Base-by-base conservation (phyloP, 768 basidiomycete species). In the Russula dissimulans region DNA sequence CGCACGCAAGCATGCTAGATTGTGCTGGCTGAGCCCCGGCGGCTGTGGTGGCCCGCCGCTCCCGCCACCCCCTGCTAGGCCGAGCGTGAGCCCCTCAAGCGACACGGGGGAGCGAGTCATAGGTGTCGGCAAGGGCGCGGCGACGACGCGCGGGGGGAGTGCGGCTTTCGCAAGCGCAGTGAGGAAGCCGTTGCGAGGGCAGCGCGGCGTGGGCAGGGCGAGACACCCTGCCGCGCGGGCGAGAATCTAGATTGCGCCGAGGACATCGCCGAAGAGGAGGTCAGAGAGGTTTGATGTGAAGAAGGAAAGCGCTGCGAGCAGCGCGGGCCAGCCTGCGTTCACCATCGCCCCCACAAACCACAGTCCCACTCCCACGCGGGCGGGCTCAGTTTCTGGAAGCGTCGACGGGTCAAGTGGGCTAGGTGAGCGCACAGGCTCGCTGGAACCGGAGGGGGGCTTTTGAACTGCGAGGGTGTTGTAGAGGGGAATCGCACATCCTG, bases 211-310 rank as follows among this genome's bases (percentile, higher is more conserved):
- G 22, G 22, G 22, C 22, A 26, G 22, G 22, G 22, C n/a, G 22
- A 26, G 22, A 26, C 22, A 26, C 22, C 22, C 22, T 26, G 22
- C 22, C 22, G 22, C 22, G 1, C 22, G 22, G 3, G 90, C 87
- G 74, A 97, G 81, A 7, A 86, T 83, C 67, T 95, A 89, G 61
- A 91, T 83, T 61, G 89, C 86, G 3, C 82, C 79, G 5, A 97
- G 78, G 6, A 90, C 86, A 48, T 95, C 93, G 10, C 86, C 85
- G 69, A 98, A 97, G 3, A 97, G 82, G 49, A 89, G 86, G 67
- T 95, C 93, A 0, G 93, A 93, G 15, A 99, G 82, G 68, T 92
- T 92, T 10, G 94, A 95, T 3, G 84, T 81, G 67, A 92, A 79
- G 73, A 92, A 95, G 0, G 93, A 92, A 1, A 95, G 77, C 0